Evolutionary conservation across 768 basidiomycete species (phyloP).

Genomic region (Leccinum fibrillosum): DNA sequence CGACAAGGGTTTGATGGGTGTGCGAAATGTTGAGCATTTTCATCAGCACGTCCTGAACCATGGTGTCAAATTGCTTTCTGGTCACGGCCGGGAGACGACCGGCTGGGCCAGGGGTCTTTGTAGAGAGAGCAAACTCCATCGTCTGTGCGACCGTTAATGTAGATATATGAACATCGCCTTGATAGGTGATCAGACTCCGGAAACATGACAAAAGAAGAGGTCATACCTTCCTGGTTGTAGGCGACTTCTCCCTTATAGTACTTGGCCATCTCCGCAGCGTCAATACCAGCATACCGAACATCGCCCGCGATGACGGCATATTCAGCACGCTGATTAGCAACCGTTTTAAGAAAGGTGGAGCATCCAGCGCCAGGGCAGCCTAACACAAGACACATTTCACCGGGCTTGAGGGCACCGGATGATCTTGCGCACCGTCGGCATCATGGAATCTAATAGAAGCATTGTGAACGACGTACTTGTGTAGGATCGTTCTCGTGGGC

Average conservation of each 20-base stretch:
- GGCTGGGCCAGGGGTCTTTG: slow-evolving; percentile 72
- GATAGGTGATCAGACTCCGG: background rate
- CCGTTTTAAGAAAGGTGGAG: slow-evolving; percentile 79
- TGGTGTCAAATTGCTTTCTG: slow-evolving; percentile 51
- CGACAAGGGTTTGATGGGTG: slow-evolving; percentile 74
- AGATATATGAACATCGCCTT: slow-evolving; percentile 80
- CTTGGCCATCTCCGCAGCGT: slow-evolving; percentile 70
- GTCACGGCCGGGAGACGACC: slow-evolving; percentile 69
- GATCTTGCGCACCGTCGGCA: slow-evolving; percentile 36
- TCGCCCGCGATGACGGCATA: slow-evolving; percentile 65
- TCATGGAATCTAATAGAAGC: background rate
- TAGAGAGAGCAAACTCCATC: slow-evolving; percentile 64
- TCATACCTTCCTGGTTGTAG: slow-evolving; percentile 69
- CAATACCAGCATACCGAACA: slow-evolving; percentile 81
- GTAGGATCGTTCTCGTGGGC: slow-evolving; percentile 52
- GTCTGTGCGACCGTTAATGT: slow-evolving; percentile 82
- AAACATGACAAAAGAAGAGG: background rate
- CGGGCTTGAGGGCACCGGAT: slow-evolving; percentile 68
- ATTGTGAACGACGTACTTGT: slow-evolving; percentile 42
- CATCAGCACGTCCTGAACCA: slow-evolving; percentile 61
- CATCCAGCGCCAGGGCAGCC: slow-evolving; percentile 86
- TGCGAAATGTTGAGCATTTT: slow-evolving; percentile 83
- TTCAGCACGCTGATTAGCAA: slow-evolving; percentile 71
- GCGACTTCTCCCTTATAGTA: slow-evolving; percentile 77
- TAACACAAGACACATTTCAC: slow-evolving; percentile 85